phyloP scores from a whole-genome alignment of 2,329 filamentous ascomycete genomes.

The Arthrobotrys musiformis region DNA sequence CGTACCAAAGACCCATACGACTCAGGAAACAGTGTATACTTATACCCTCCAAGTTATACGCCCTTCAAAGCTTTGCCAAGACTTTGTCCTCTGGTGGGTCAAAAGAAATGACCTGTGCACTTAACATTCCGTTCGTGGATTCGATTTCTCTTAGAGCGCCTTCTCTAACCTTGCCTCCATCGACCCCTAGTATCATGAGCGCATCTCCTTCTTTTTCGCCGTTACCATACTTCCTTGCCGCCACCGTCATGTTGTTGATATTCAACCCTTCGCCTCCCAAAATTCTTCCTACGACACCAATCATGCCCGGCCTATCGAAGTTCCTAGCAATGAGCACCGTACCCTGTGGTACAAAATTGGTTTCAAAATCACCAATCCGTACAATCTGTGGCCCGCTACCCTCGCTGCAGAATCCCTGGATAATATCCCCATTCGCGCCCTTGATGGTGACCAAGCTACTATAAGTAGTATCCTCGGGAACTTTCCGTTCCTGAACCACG shows the following conservation, averaged over 20 bases:
- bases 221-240: conserved; percentile 61
- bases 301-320: conserved; percentile 83
- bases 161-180: conserved; percentile 71
- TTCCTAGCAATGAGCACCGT: conserved; percentile 82
- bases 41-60: not conserved
- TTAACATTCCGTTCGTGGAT: conserved; percentile 44
- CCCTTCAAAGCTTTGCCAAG: conserved; percentile 27
- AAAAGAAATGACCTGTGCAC: conserved; percentile 44
- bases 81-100: conserved; percentile 18
- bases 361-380: conserved; percentile 77
- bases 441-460: conserved; percentile 77
- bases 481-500: conserved; percentile 78
- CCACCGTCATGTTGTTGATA: conserved; percentile 82
- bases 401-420: conserved; percentile 75
- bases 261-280: conserved; percentile 78
- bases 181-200: conserved; percentile 82
- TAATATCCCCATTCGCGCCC: conserved; percentile 66
- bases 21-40: not conserved
- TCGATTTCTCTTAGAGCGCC: conserved; percentile 63
- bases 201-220: conserved; percentile 70
- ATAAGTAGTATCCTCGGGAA: conserved; percentile 72
- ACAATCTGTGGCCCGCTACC: conserved; percentile 74
- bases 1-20: not conserved
- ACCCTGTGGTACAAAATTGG: conserved; percentile 77
- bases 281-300: conserved; percentile 78